A percentile compares a stretch with the other conserved stretches of the same genome.
Conservation (phyloP, 306 rosid genomes). For the Gastrolobium bilobum region DNA sequence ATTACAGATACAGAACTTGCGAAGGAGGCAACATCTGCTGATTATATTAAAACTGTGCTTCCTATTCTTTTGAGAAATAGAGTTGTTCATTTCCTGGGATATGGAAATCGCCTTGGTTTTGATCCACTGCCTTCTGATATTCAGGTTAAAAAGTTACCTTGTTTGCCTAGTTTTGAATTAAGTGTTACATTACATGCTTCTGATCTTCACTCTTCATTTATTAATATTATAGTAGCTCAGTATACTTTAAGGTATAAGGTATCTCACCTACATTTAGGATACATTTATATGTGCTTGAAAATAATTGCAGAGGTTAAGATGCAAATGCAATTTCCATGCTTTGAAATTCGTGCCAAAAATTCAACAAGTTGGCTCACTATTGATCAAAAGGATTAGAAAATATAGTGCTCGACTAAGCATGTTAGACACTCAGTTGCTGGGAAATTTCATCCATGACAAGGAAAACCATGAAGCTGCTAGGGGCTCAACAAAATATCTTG, state of each 20-base stretch:
- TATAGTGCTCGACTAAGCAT: conserved; percentile 58
- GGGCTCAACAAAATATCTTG: conserved; percentile 74
- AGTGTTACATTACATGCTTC: neutral
- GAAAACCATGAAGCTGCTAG: conserved; percentile 49
- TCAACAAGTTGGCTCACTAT: conserved; percentile 74
- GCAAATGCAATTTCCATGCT: conserved; percentile 97
- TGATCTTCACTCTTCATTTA: neutral
- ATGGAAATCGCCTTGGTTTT: conserved; percentile 94
- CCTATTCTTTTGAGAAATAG: conserved; percentile 76
- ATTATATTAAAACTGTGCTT: conserved; percentile 69
- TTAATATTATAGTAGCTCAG: neutral
- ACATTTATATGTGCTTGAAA: conserved; percentile 23
- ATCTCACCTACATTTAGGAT: neutral
- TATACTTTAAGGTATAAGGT: neutral
- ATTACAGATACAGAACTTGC: conserved; percentile 88
- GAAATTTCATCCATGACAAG: conserved; percentile 66
- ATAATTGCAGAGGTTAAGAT: conserved; percentile 79
- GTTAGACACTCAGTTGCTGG: conserved; percentile 81
- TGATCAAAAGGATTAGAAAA: conserved; percentile 80
- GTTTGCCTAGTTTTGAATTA: conserved; percentile 9
- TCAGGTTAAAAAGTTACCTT: conserved; percentile 67
- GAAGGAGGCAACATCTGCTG: conserved; percentile 87
- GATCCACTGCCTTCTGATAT: conserved; percentile 80
- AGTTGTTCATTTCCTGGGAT: conserved; percentile 90
- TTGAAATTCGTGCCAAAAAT: conserved; percentile 80